A percentile compares a stretch with the other conserved stretches of the same genome.
Evolutionary conservation across 495 filamentous ascomycete genomes (phyloP).

Genomic region (Letharia lupina): DNA sequence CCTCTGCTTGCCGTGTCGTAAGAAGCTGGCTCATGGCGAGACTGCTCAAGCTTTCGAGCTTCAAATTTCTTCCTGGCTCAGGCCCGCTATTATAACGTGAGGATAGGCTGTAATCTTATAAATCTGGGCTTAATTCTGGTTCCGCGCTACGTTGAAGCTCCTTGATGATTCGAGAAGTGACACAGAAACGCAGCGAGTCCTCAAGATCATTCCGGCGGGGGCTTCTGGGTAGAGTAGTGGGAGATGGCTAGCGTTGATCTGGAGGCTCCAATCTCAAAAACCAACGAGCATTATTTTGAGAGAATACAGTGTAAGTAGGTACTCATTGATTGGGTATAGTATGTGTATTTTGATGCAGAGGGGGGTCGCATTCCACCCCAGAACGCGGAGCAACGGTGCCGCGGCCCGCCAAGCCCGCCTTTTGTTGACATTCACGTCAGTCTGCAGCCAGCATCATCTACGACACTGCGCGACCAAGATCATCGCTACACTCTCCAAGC

Average conservation of each 20-base stretch:
- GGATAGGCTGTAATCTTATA: not conserved
- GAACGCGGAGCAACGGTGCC: slow-evolving; percentile 3
- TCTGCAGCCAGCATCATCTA: not conserved
- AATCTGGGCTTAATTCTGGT: not conserved
- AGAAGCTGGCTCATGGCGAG: slow-evolving; percentile 65
- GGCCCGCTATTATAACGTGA: not conserved
- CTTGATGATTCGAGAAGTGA: no score
- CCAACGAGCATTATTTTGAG: not conserved
- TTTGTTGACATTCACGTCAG: slow-evolving; percentile 21
- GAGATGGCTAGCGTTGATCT: not conserved
- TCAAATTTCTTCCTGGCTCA: not conserved
- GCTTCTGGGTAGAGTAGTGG: not conserved
- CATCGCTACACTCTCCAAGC: not conserved
- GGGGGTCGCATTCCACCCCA: not conserved
- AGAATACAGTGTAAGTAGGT: not conserved
- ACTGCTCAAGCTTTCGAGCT: not conserved
- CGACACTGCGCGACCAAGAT: not conserved
- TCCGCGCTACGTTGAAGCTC: not conserved
- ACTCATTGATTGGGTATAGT: not conserved
- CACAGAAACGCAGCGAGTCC: not conserved
- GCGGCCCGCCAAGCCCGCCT: slow-evolving; percentile 20
- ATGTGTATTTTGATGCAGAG: not conserved
- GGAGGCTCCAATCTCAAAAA: not conserved
- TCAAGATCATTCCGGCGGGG: slow-evolving; percentile 2
- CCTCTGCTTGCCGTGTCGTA: slow-evolving; percentile 73